A percentile compares a stretch with the other conserved stretches of the same genome.
Evolutionary conservation across 176 grass and related monocot species (phyloP).

Genomic region (Zoysia japonica): DNA sequence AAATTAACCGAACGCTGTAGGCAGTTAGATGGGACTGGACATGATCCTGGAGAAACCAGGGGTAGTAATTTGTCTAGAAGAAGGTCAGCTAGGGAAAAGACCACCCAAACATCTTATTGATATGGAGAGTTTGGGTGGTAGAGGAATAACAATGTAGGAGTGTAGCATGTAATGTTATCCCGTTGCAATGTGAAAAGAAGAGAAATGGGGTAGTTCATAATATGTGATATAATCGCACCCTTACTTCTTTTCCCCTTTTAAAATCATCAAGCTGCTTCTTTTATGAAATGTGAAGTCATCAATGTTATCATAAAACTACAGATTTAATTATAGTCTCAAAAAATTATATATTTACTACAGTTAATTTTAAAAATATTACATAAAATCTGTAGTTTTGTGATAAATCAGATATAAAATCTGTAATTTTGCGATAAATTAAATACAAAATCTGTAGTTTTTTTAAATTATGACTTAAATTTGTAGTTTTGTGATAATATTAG

Average conservation of each 20-base stretch:
- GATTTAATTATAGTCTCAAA: too few species aligned
- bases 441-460: too few species aligned
- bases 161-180: conserved; percentile 47
- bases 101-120: conserved; percentile 75
- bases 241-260: not conserved
- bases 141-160: conserved; percentile 48
- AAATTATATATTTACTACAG: too few species aligned
- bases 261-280: not conserved
- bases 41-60: conserved; percentile 50
- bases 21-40: conserved; percentile 53
- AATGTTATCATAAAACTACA: too few species aligned
- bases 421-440: too few species aligned
- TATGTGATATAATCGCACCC: not conserved
- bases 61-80: conserved; percentile 51
- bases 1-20: conserved; percentile 62
- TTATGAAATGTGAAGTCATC: not conserved
- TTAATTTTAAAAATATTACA: too few species aligned
- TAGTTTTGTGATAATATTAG: too few species aligned
- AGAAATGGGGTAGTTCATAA: conserved; percentile 25
- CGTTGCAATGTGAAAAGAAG: conserved; percentile 44
- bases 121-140: conserved; percentile 72
- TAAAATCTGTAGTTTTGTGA: too few species aligned
- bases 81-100: conserved; percentile 43
- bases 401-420: too few species aligned
- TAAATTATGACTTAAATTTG: too few species aligned